These are phyloP conservation scores for Talaromyces sp. DNA, from an alignment of 2,329 filamentous ascomycete species.

Conservation along the genomic window DNA sequence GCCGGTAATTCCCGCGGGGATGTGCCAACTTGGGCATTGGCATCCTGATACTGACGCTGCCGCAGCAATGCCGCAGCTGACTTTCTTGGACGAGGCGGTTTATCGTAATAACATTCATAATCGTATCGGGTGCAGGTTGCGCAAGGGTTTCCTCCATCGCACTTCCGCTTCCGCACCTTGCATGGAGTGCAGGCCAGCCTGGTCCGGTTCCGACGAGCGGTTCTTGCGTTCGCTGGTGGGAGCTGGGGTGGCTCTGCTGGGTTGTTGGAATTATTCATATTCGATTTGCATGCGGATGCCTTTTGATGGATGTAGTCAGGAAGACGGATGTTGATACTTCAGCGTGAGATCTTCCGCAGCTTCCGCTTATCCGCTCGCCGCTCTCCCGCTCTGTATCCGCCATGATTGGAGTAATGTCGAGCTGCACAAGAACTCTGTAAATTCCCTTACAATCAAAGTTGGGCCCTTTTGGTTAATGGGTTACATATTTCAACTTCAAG, in stretches of 20 bases:
- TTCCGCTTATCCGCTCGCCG: neutral
- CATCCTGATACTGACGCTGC: neutral
- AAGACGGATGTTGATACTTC: neutral
- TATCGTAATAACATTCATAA: slow-evolving; percentile 24
- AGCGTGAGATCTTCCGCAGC: neutral
- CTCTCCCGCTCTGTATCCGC: no score
- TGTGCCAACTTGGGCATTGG: neutral
- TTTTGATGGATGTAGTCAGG: neutral
- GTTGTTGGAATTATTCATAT: neutral
- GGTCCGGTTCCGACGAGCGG: slow-evolving; percentile 16
- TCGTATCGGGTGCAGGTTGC: slow-evolving; percentile 23
- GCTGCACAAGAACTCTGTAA: no score
- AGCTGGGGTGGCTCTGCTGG: neutral
- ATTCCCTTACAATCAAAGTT: no score
- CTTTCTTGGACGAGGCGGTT: slow-evolving; percentile 4
- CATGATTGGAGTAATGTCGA: no score
- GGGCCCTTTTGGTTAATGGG: no score
- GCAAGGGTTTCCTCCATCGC: slow-evolving; percentile 22
- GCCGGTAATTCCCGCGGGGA: neutral
- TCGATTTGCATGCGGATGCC: neutral
- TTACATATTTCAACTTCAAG: no score
- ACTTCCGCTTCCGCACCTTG: slow-evolving; percentile 25
- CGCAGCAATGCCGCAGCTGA: neutral
- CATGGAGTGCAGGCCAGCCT: slow-evolving; percentile 24
- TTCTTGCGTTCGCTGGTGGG: neutral